Evolutionary conservation across 73 alveolate genomes (phyloP).

Genomic region (Stentor coeruleus): DNA sequence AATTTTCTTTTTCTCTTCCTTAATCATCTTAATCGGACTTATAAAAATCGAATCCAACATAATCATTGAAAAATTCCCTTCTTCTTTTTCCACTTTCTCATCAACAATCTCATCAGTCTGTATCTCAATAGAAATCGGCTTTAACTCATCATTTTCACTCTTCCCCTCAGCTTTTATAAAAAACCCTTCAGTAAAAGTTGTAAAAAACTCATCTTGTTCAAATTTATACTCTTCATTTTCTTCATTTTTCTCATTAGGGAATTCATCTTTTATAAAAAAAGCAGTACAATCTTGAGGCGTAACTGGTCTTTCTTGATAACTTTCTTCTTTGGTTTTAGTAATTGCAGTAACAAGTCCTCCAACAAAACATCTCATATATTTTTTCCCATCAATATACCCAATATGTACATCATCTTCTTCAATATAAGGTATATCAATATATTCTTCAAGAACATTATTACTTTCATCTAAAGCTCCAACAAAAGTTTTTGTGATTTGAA

Average conservation of each 20-base stretch:
- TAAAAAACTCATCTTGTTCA: too few relatives aligned
- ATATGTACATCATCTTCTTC: not conserved
- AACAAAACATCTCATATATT: not conserved
- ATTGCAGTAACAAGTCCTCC: slow-evolving; percentile 2
- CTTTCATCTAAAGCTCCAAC: not conserved
- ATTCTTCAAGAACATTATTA: not conserved
- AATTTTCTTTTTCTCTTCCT: too few relatives aligned
- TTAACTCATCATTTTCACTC: too few relatives aligned
- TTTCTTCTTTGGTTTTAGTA: not conserved
- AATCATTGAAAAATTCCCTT: not conserved
- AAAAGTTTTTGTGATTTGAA: not conserved
- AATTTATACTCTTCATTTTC: too few relatives aligned
- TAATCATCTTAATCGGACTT: not conserved
- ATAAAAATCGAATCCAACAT: not conserved
- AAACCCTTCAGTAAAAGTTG: not conserved
- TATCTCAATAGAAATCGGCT: not conserved
- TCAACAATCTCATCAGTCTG: too few relatives aligned
- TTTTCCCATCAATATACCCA: not conserved
- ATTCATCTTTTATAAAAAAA: too few relatives aligned
- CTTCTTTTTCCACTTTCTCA: not conserved
- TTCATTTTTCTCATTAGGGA: too few relatives aligned
- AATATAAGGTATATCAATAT: not conserved
- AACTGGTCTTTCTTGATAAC: too few relatives aligned
- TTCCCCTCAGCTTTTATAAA: too few relatives aligned
- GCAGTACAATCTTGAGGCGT: too few relatives aligned